phyloP scores from a whole-genome alignment of 768 basidiomycete genomes.

The Tulasnella sp. region DNA sequence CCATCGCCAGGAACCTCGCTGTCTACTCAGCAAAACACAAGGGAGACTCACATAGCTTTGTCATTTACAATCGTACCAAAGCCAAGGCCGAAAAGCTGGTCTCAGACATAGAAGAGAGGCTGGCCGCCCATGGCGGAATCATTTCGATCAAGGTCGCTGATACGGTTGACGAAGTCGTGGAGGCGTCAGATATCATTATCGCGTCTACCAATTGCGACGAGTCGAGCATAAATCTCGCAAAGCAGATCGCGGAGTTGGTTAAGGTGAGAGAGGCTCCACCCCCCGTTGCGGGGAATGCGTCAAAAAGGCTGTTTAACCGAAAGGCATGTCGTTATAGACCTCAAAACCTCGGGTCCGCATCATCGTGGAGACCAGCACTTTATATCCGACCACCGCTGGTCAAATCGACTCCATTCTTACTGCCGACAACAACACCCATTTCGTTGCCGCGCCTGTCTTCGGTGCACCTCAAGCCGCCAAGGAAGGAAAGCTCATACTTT shows the following conservation, averaged over 20 bases:
- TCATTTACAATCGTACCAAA: constrained; percentile 72
- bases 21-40: constrained; percentile 45
- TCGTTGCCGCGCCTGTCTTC: constrained; percentile 76
- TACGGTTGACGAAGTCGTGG: constrained; percentile 55
- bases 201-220: constrained; percentile 70
- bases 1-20: constrained; percentile 79
- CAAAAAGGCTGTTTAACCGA: constrained; percentile 13
- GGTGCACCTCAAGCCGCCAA: constrained; percentile 62
- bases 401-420: constrained; percentile 69
- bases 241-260: constrained; percentile 56
- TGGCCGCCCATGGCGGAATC: constrained; percentile 36
- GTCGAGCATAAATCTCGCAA: constrained; percentile 61
- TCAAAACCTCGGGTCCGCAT: constrained; percentile 8
- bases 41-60: constrained; percentile 48
- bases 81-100: constrained; percentile 58
- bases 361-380: constrained; percentile 14
- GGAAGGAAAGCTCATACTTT: constrained; percentile 60
- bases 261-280: constrained; percentile 42
- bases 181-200: constrained; percentile 69
- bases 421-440: constrained; percentile 52
- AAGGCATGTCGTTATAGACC: not conserved
- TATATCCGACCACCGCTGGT: constrained; percentile 40
- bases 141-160: constrained; percentile 55
- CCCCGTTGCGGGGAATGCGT: not conserved
- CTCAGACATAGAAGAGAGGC: constrained; percentile 46